Conservation (phyloP, 2,329 filamentous ascomycete species). For the Paecilomyces fulvus region DNA sequence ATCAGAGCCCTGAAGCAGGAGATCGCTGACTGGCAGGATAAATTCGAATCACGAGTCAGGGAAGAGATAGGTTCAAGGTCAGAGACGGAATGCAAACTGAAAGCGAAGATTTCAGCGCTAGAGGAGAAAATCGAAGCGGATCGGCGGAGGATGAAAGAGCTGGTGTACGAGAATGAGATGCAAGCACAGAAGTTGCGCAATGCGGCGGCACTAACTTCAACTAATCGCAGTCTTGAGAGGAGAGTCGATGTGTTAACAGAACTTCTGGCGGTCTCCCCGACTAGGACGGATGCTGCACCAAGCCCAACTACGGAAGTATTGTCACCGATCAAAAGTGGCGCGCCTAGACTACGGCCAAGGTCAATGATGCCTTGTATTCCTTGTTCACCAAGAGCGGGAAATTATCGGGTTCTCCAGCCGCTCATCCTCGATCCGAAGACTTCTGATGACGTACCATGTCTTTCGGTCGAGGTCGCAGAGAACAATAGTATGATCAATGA, state of each 20-base stretch:
- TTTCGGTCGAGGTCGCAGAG: background rate
- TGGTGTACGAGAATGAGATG: conserved; percentile 24
- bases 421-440: background rate
- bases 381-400: conserved; percentile 1
- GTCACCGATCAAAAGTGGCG: conserved; percentile 6
- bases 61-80: conserved; percentile 21
- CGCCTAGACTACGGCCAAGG: conserved; percentile 7
- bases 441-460: background rate
- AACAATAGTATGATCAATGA: background rate
- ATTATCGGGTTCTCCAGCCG: background rate
- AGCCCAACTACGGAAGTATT: conserved; percentile 6
- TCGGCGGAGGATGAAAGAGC: conserved; percentile 20
- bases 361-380: conserved; percentile 10
- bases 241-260: conserved; percentile 29
- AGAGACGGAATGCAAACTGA: conserved; percentile 19
- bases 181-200: conserved; percentile 23
- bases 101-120: conserved; percentile 21
- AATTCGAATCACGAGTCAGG: conserved; percentile 25
- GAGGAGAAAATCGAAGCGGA: conserved; percentile 24
- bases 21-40: conserved; percentile 20
- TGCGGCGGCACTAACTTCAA: conserved; percentile 21
- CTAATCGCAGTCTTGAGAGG: conserved; percentile 24
- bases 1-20: conserved; percentile 24
- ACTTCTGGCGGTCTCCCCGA: conserved; percentile 27
- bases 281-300: conserved; percentile 10